phyloP scores from a whole-genome alignment of 768 basidiomycete species.

The Postia placenta region DNA sequence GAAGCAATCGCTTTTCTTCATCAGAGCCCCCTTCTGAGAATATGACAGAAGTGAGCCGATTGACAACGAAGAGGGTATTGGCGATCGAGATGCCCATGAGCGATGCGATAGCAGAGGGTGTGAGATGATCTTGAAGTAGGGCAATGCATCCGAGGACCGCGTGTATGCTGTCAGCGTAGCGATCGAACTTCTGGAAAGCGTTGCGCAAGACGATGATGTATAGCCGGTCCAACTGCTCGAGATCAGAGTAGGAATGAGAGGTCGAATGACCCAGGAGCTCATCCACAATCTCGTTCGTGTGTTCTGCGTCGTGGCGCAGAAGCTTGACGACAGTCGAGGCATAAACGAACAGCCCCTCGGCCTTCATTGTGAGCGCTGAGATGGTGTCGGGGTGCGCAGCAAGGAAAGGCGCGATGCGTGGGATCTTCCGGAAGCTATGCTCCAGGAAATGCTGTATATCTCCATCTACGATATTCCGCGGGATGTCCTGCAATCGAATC shows the following conservation, averaged over 20 bases:
- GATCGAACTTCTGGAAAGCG: background rate
- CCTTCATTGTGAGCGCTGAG: background rate
- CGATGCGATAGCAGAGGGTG: background rate
- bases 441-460: background rate
- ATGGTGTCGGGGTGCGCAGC: background rate
- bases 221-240: background rate
- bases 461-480: background rate
- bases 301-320: background rate
- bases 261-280: no score
- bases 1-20: background rate
- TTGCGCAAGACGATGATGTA: constrained; percentile 4
- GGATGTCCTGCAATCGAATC: background rate
- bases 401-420: background rate
- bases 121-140: background rate
- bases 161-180: background rate
- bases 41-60: background rate
- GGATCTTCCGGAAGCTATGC: background rate
- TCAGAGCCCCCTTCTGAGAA: background rate
- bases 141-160: background rate
- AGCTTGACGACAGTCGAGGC: background rate
- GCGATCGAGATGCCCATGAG: background rate
- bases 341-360: constrained; percentile 5
- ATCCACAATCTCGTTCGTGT: background rate
- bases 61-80: background rate
- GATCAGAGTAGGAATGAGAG: no score